Evolutionary conservation across 257 asterid species (phyloP).

Genomic region (Capsicum baccatum): DNA sequence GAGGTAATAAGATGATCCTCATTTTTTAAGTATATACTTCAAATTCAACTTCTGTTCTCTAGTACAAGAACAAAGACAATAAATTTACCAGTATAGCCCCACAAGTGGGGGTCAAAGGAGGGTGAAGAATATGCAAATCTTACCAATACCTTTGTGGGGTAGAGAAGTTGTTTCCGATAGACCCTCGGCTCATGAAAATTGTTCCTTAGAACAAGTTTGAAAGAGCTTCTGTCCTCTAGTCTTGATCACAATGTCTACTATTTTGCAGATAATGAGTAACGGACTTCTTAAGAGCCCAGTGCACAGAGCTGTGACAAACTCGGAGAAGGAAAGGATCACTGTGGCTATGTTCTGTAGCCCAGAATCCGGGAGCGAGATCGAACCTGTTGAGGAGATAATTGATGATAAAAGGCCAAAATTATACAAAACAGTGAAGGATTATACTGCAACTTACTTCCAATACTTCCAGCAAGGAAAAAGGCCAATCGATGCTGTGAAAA

Average conservation of each 20-base stretch:
- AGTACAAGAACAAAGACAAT: too few relatives aligned
- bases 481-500: slow-evolving; percentile 54
- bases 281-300: slow-evolving; percentile 63
- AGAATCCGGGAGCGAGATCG: slow-evolving; percentile 45
- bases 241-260: slow-evolving; percentile 17
- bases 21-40: too few relatives aligned
- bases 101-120: too few relatives aligned
- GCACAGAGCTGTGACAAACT: slow-evolving; percentile 60
- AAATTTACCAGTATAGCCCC: too few relatives aligned
- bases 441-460: slow-evolving; percentile 37
- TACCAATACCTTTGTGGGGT: too few relatives aligned
- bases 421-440: slow-evolving; percentile 42
- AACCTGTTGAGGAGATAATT: slow-evolving; percentile 46
- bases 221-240: not conserved
- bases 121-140: too few relatives aligned
- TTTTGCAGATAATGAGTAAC: slow-evolving; percentile 52
- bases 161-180: too few relatives aligned
- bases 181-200: too few relatives aligned
- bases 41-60: too few relatives aligned
- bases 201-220: too few relatives aligned
- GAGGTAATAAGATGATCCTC: too few relatives aligned
- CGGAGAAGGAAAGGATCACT: slow-evolving; percentile 52
- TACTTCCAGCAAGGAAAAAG: slow-evolving; percentile 60
- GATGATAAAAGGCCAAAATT: slow-evolving; percentile 49
- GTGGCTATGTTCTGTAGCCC: slow-evolving; percentile 58